Evolutionary conservation across 75 land plant species (phyloP).

Genomic region (Sequoia sempervirens): DNA sequence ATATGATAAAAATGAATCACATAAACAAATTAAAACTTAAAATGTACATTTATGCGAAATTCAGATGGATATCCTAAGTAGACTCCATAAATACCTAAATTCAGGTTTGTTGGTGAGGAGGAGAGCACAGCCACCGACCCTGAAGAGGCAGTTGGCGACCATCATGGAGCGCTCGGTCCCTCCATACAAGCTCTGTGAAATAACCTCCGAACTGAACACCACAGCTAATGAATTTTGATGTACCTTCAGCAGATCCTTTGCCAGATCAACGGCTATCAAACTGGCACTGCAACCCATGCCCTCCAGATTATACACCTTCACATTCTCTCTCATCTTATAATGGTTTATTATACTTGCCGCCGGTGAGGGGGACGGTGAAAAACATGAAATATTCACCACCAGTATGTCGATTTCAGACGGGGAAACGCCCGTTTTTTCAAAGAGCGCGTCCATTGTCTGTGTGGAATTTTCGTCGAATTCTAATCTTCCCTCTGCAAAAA

Average conservation of each 20-base stretch:
- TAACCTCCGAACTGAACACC: conserved; percentile 49
- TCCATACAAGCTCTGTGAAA: conserved; percentile 46
- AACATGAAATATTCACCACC: conserved; percentile 47
- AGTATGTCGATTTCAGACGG: conserved; percentile 49
- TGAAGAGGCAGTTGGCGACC: conserved; percentile 59
- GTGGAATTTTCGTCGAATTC: conserved; percentile 56
- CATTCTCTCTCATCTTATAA: conserved; percentile 41
- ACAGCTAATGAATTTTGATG: conserved; percentile 22
- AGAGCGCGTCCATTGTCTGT: conserved; percentile 45
- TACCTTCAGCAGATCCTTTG: conserved; percentile 25
- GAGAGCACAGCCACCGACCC: conserved; percentile 54
- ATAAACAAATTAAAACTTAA: no score
- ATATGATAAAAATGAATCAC: no score
- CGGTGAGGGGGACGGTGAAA: conserved; percentile 47
- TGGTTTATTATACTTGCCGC: conserved; percentile 38
- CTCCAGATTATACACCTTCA: conserved; percentile 42
- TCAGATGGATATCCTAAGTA: no score
- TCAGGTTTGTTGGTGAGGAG: conserved; percentile 36
- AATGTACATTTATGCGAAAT: no score
- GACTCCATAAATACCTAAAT: not conserved
- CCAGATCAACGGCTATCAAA: conserved; percentile 35
- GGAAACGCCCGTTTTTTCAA: conserved; percentile 28
- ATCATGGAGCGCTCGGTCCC: conserved; percentile 54
- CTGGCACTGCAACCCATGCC: conserved; percentile 78
- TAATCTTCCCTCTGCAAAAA: conserved; percentile 23